Percentiles rank a stretch among this genome's conserved stretches.
phyloP scores from a whole-genome alignment of 2,329 filamentous ascomycete species.

The Sclerotinia nivalis region DNA sequence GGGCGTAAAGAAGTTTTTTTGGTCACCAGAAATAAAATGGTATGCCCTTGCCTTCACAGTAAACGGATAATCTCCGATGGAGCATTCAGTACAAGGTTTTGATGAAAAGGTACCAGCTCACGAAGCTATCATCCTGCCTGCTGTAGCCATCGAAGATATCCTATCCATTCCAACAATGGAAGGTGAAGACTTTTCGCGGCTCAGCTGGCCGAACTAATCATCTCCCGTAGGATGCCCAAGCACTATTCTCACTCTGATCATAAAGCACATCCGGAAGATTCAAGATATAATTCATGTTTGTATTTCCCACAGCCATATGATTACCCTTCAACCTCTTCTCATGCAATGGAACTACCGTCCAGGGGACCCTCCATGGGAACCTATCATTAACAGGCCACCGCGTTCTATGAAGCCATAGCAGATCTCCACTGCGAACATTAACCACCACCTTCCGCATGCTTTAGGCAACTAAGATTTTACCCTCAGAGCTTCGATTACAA shows the following conservation, averaged over 20 bases:
- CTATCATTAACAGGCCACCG: neutral
- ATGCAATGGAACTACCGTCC: accelerated
- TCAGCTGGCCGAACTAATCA: neutral
- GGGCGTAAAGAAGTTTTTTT: too few relatives aligned
- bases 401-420: neutral
- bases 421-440: neutral
- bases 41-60: too few relatives aligned
- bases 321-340: neutral
- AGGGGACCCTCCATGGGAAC: neutral
- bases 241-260: neutral
- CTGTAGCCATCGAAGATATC: too few relatives aligned
- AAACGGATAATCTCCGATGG: too few relatives aligned
- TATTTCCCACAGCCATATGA: neutral
- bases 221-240: neutral
- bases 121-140: too few relatives aligned
- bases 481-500: neutral
- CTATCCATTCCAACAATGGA: too few relatives aligned
- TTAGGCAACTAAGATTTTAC: neutral
- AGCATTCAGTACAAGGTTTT: too few relatives aligned
- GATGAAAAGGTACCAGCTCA: too few relatives aligned
- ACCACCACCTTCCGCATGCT: neutral
- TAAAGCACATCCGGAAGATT: too few relatives aligned
- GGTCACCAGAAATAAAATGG: too few relatives aligned
- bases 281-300: neutral
- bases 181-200: too few relatives aligned